These are phyloP conservation scores for Avicennia marina DNA, from an alignment of 257 asterid genomes.

Conservation along the genomic window DNA sequence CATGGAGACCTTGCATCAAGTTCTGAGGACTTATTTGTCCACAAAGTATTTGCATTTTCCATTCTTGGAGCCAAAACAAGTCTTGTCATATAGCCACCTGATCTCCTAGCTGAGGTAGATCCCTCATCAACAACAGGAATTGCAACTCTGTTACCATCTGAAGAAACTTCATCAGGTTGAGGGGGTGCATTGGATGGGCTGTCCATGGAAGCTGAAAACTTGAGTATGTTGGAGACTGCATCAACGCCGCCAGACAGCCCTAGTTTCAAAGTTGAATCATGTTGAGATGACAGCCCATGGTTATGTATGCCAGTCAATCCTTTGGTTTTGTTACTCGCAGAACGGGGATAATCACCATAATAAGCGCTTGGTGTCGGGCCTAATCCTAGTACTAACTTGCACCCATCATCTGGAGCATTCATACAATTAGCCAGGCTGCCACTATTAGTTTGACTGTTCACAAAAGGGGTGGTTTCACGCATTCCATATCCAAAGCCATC, in stretches of 20 bases:
- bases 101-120: constrained; percentile 89
- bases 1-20: constrained; percentile 31
- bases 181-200: constrained; percentile 24
- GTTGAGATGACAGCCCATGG: constrained; percentile 40
- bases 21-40: constrained; percentile 23
- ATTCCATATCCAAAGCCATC: constrained; percentile 77
- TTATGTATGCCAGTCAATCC: constrained; percentile 20
- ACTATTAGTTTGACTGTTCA: constrained; percentile 27
- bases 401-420: constrained; percentile 66
- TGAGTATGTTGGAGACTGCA: constrained; percentile 38
- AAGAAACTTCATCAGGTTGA: constrained; percentile 30
- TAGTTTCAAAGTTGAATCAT: constrained; percentile 56
- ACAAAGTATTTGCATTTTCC: constrained; percentile 20
- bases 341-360: constrained; percentile 35
- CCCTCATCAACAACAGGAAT: constrained; percentile 77
- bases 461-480: too few relatives aligned
- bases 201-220: constrained; percentile 47
- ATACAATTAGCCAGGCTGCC: constrained; percentile 22
- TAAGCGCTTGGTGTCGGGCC: constrained; percentile 77
- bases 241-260: constrained; percentile 56
- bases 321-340: constrained; percentile 28
- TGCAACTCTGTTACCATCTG: constrained; percentile 30
- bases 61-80: constrained; percentile 69
- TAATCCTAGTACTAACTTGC: constrained; percentile 86
- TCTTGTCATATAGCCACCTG: constrained; percentile 80